Conservation (phyloP, 108 stramenopile genomes). For the Skeletonema costatum region DNA sequence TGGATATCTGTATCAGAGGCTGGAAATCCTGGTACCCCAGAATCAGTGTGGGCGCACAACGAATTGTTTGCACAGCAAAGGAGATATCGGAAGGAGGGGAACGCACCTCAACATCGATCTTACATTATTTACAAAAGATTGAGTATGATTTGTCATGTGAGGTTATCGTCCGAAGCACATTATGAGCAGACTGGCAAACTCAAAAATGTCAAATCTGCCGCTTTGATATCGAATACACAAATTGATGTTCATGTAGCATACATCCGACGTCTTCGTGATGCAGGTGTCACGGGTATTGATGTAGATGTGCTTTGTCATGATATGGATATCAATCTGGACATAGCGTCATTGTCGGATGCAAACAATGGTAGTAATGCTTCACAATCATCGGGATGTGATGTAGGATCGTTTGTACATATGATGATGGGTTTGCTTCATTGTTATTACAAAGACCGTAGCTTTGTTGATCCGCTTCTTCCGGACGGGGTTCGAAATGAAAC, state of each 20-base stretch:
- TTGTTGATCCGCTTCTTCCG: slow-evolving; percentile 70
- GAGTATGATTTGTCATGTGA: slow-evolving; percentile 37
- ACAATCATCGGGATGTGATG: slow-evolving; percentile 12
- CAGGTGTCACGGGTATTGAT: slow-evolving; percentile 65
- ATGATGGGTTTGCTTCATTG: slow-evolving; percentile 50
- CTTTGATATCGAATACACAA: slow-evolving; percentile 22
- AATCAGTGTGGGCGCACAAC: slow-evolving; percentile 79
- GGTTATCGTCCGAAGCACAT: slow-evolving; percentile 8
- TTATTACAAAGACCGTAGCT: slow-evolving; percentile 69
- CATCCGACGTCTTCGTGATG: slow-evolving; percentile 65
- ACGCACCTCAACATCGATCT: slow-evolving; percentile 28
- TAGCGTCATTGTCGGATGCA: slow-evolving; percentile 35
- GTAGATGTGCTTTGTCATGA: slow-evolving; percentile 60
- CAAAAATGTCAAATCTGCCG: not conserved
- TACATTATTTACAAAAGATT: slow-evolving; percentile 74
- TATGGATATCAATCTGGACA: slow-evolving; percentile 58
- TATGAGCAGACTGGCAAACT: not conserved
- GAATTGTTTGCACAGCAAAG: slow-evolving; percentile 33
- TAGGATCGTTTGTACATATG: slow-evolving; percentile 30
- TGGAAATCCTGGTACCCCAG: slow-evolving; percentile 67
- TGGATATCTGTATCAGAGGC: slow-evolving; percentile 63
- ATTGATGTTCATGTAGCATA: slow-evolving; percentile 71
- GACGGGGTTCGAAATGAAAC: not conserved
- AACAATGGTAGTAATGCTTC: not conserved
- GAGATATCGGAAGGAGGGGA: not conserved